A percentile compares a stretch with the other conserved stretches of the same genome.
phyloP scores from a whole-genome alignment of 345 rosid species.

The Nephelium lappaceum region DNA sequence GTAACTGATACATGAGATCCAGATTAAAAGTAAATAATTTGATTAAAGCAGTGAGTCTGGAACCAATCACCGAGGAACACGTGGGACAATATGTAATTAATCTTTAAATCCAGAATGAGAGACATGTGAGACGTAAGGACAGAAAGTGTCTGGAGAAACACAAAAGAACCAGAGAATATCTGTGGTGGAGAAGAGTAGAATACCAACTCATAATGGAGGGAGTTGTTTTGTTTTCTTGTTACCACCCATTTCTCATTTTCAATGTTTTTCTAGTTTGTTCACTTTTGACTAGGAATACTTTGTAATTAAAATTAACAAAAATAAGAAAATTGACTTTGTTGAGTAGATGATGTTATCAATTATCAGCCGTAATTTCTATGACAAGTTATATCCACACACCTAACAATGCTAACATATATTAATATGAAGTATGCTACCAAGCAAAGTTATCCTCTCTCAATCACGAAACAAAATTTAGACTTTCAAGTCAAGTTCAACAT shows the following conservation, averaged over 20 bases:
- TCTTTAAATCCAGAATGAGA: no score
- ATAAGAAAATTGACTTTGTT: neutral
- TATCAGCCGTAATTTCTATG: no score
- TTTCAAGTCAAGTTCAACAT: conserved; percentile 19
- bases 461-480: conserved; percentile 22
- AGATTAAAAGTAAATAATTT: no score
- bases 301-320: neutral
- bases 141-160: neutral
- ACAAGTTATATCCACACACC: no score
- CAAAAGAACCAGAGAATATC: neutral
- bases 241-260: neutral
- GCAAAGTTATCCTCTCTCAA: conserved; percentile 9
- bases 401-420: neutral
- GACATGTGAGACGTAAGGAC: no score
- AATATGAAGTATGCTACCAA: neutral
- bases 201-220: neutral
- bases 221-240: neutral
- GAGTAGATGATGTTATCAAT: neutral
- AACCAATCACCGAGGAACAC: neutral
- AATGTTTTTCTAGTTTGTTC: no score
- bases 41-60: neutral
- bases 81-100: neutral
- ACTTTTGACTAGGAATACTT: neutral
- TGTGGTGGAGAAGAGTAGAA: neutral
- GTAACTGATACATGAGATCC: neutral